A percentile compares a stretch with the other conserved stretches of the same genome.
Conservation (phyloP, 176 grass and related monocot genomes). For the Aegilops sharonensis region DNA sequence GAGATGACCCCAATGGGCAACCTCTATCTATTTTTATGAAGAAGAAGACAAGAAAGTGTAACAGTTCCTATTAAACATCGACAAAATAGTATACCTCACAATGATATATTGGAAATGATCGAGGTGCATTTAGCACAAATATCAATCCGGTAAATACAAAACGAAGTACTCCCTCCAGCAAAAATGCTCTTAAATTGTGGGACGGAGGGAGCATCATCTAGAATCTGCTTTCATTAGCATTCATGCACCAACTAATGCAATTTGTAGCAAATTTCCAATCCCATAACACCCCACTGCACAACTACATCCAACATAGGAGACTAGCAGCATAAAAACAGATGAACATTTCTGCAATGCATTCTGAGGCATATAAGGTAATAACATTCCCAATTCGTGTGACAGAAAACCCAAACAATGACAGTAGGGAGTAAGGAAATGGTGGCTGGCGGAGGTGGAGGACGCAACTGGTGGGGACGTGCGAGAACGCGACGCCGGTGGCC, state of each 20-base stretch:
- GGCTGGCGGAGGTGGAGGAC: conserved; percentile 6
- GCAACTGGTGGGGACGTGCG: conserved; percentile 71
- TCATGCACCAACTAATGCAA: neutral
- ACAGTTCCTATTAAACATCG: neutral
- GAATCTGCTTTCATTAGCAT: neutral
- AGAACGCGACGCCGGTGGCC: conserved; percentile 71
- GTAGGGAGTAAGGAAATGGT: neutral
- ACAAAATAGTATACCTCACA: neutral
- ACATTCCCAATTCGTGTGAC: neutral
- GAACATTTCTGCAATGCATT: neutral
- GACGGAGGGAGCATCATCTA: neutral
- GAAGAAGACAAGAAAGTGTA: neutral
- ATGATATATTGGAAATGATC: neutral
- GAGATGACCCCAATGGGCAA: neutral
- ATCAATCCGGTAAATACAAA: neutral
- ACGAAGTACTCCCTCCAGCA: neutral
- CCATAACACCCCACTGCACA: neutral
- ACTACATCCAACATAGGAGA: neutral
- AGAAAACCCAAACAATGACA: neutral
- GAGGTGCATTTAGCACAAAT: neutral
- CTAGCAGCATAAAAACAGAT: neutral
- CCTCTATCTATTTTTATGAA: neutral
- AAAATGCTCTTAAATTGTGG: no score
- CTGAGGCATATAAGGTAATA: neutral
- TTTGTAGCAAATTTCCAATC: neutral